Evolutionary conservation across 495 filamentous ascomycete genomes (phyloP).

Genomic region (Penicillium paxilli): DNA sequence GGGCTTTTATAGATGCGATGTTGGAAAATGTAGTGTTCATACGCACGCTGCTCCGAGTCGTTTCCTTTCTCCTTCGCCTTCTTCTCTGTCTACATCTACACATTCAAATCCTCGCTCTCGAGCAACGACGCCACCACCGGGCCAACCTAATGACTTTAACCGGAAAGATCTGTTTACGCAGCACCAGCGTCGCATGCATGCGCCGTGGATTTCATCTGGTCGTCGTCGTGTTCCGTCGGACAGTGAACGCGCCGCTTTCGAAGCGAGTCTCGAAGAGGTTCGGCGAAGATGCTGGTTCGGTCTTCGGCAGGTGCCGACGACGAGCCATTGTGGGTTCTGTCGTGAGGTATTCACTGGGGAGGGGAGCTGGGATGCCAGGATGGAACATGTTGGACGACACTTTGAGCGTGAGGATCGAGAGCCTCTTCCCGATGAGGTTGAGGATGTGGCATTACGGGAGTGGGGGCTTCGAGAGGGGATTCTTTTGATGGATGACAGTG

Average conservation of each 20-base stretch:
- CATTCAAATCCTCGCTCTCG: conserved; percentile 9
- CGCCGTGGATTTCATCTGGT: conserved; percentile 37
- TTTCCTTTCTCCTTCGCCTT: not conserved
- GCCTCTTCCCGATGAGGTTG: conserved; percentile 25
- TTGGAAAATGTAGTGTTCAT: conserved; percentile 56
- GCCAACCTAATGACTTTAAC: conserved; percentile 70
- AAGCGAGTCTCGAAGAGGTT: conserved; percentile 32
- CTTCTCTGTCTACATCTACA: too few species aligned
- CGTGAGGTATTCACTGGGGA: conserved; percentile 55
- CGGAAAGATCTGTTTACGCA: conserved; percentile 93
- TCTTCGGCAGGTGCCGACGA: conserved; percentile 60
- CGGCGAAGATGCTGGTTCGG: conserved; percentile 54
- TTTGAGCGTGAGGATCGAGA: conserved; percentile 54
- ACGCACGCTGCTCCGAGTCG: not conserved
- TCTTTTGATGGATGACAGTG: conserved; percentile 18
- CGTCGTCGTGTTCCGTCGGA: conserved; percentile 33
- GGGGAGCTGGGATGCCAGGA: conserved; percentile 75
- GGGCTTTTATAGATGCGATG: conserved; percentile 77
- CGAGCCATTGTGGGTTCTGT: conserved; percentile 72
- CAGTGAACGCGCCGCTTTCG: conserved; percentile 35
- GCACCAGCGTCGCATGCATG: conserved; percentile 92
- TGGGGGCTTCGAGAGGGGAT: conserved; percentile 57
- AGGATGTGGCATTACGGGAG: conserved; percentile 48
- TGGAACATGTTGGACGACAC: conserved; percentile 90
- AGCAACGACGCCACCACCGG: not conserved